Conservation (phyloP, 257 asterid genomes). For the Leptodermis oblonga region DNA sequence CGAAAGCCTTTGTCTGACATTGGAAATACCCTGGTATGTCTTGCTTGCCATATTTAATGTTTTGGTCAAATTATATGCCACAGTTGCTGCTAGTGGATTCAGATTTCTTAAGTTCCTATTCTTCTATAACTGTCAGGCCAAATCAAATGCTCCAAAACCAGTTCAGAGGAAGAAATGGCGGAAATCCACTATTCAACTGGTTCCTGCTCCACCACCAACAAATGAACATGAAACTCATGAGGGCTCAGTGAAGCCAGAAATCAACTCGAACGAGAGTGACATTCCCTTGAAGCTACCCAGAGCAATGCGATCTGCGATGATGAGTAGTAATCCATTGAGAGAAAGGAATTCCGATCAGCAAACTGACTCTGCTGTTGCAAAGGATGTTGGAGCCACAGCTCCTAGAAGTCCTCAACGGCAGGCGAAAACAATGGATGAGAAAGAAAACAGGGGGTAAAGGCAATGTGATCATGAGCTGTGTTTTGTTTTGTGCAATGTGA, state of each 20-base stretch:
- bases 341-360: constrained; percentile 59
- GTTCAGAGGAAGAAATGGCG: constrained; percentile 71
- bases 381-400: constrained; percentile 29
- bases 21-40: constrained; percentile 72
- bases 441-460: constrained; percentile 53
- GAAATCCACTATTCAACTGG: constrained; percentile 72
- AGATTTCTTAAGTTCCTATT: neutral
- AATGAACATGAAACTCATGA: constrained; percentile 32
- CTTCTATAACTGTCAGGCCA: constrained; percentile 39
- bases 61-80: neutral
- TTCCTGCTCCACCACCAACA: constrained; percentile 54
- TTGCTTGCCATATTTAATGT: neutral
- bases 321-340: constrained; percentile 51
- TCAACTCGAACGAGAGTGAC: constrained; percentile 28
- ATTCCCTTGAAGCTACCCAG: constrained; percentile 66
- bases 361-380: constrained; percentile 27
- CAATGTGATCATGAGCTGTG: neutral
- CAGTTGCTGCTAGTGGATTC: neutral
- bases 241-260: constrained; percentile 39
- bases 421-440: constrained; percentile 36
- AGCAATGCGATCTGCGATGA: constrained; percentile 54
- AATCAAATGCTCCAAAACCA: constrained; percentile 55
- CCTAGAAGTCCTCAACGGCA: constrained; percentile 40
- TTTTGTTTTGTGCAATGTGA: neutral
- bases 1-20: constrained; percentile 89